These are phyloP conservation scores for Asterophora parasitica DNA, from an alignment of 768 basidiomycete species.

Conservation along the genomic window DNA sequence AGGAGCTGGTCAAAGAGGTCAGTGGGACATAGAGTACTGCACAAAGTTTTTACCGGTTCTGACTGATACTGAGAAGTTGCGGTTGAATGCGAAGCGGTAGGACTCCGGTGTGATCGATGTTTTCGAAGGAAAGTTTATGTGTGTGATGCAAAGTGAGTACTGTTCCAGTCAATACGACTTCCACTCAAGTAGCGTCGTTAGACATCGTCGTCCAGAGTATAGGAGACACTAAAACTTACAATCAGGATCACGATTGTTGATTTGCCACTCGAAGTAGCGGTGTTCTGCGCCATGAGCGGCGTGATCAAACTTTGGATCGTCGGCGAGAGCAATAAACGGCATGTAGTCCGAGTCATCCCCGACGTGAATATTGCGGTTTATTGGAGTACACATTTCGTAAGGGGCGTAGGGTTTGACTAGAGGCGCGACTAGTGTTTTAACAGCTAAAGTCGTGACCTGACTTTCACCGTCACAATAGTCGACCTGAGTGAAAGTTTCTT, in stretches of 20 bases:
- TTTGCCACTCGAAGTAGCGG: constrained; percentile 48
- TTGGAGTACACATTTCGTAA: constrained; percentile 58
- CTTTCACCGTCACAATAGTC: constrained; percentile 7
- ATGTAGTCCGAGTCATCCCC: constrained; percentile 57
- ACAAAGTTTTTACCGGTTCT: constrained; percentile 12
- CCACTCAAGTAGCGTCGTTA: constrained; percentile 28
- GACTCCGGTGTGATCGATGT: constrained; percentile 45
- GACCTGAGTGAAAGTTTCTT: constrained; percentile 13
- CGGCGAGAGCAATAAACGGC: constrained; percentile 58
- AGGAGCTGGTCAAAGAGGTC: constrained; percentile 22
- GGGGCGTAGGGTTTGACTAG: constrained; percentile 23
- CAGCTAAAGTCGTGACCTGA: constrained; percentile 10
- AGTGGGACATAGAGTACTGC: not conserved
- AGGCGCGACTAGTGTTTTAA: constrained; percentile 11
- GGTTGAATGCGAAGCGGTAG: constrained; percentile 37
- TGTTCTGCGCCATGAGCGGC: constrained; percentile 37
- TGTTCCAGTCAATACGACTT: constrained; percentile 47
- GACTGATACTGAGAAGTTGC: constrained; percentile 22
- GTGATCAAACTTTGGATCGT: constrained; percentile 51
- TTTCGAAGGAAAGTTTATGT: constrained; percentile 32
- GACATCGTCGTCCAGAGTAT: not conserved
- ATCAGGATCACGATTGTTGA: constrained; percentile 26
- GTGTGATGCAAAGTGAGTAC: constrained; percentile 35
- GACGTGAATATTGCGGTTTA: constrained; percentile 38
- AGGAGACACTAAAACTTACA: constrained; percentile 22